Conservation (phyloP, 140 eudicot species). For the Oenanthe javanica region DNA sequence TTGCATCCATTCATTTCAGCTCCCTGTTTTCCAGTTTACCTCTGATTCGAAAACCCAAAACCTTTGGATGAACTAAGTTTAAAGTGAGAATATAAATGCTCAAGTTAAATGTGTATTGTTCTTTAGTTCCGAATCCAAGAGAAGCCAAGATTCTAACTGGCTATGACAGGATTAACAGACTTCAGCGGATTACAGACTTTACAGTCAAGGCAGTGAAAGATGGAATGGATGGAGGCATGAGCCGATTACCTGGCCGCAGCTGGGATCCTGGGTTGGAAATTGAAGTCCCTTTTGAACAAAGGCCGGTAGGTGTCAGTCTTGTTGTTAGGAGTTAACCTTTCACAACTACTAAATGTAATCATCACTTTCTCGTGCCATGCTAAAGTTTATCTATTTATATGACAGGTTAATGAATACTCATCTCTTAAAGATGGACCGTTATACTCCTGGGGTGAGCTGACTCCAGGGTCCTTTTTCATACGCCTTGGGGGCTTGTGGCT, state of each 20-base stretch:
- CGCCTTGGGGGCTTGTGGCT: constrained; percentile 96
- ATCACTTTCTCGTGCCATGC: background rate
- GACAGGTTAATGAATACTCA: constrained; percentile 89
- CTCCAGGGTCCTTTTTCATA: constrained; percentile 60
- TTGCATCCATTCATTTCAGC: constrained; percentile 17
- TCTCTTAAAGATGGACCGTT: constrained; percentile 74
- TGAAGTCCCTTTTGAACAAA: constrained; percentile 91
- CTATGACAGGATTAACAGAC: constrained; percentile 13
- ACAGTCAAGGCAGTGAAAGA: constrained; percentile 57
- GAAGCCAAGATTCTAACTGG: constrained; percentile 24
- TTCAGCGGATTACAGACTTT: constrained; percentile 18
- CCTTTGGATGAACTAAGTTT: constrained; percentile 2
- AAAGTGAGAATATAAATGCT: constrained; percentile 38
- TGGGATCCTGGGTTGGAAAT: constrained; percentile 99
- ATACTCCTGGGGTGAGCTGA: constrained; percentile 94
- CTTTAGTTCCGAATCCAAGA: constrained; percentile 42
- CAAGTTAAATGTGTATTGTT: constrained; percentile 48
- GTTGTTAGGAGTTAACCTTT: background rate
- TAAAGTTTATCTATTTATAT: constrained; percentile 3
- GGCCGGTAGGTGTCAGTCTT: constrained; percentile 61
- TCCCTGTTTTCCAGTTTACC: background rate
- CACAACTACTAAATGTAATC: background rate
- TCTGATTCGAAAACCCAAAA: background rate
- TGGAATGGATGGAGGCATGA: constrained; percentile 64
- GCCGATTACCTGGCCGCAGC: constrained; percentile 67